Evolutionary conservation across 2,329 filamentous ascomycete genomes (phyloP), one percentile per base, ranked within the genome.

Genomic region (Colletotrichum sp.): DNA sequence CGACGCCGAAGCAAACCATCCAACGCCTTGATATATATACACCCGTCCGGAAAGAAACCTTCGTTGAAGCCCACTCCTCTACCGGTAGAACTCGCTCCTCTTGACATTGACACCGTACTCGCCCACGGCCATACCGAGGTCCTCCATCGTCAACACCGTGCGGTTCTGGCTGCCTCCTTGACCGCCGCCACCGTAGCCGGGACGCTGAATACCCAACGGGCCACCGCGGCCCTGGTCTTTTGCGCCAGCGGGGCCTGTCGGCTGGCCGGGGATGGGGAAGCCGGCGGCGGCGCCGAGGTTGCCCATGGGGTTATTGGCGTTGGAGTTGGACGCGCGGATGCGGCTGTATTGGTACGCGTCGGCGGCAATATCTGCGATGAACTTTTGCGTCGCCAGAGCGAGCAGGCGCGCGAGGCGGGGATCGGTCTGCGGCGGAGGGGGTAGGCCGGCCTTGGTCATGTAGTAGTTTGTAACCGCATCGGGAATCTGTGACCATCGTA

Each of bases 101-200:
- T 98, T 98, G 69, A 98, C 94, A 83, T 98, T 99, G 68, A 99
- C 96, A 2, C 97, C 97, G 83, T 98, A 99, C 88, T 99, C 97
- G 36, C 95, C 95, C 34, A 98, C 96, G 2, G 97, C 97, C 96
- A 98, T 98, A 18, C 97, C 97, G 80, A 99, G 85, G 84, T 99
- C 97, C 86, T 99, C 97, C 97, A 99, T 98, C 1, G 97, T 98
- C 77, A 99, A 89, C 71, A 99, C 96, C 21, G 97, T 98, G 78
- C 96, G 91, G 78, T 97, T 98, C 87, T 97, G 95, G 71, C 93
- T 94, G 2, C 95, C 95, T 32, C 96, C 96, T 81, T 96, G 95
- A 0, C 96, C 96, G 79, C 96, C 96, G 78, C 96, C 97, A 18
- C 95, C 95, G 81, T 93, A 96, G 1, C 95, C 95, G 28, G 94